These are phyloP conservation scores for Taxillus chinensis DNA, from an alignment of 164 flowering plant genomes.

Conservation along the genomic window DNA sequence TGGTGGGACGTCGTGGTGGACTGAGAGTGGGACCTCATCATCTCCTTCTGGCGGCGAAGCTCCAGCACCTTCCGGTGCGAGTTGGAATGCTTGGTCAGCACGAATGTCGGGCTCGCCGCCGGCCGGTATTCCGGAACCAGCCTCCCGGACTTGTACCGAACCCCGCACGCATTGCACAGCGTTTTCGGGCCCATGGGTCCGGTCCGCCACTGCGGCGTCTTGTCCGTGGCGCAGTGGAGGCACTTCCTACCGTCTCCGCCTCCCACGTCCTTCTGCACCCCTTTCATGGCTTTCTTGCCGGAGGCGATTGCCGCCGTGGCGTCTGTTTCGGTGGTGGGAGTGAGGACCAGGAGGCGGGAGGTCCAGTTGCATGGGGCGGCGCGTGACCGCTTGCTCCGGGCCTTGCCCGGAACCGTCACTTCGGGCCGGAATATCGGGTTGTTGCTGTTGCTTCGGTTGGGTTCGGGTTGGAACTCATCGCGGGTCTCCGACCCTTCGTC, in stretches of 20 bases:
- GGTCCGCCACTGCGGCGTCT: constrained; percentile 51
- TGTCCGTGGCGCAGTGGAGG: constrained; percentile 40
- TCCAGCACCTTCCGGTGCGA: constrained; percentile 50
- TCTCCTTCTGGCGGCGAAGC: constrained; percentile 48
- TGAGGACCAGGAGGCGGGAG: constrained; percentile 41
- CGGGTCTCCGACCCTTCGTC: constrained; percentile 19
- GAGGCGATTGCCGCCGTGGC: constrained; percentile 6
- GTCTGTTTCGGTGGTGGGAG: constrained; percentile 13
- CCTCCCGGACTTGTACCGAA: constrained; percentile 37
- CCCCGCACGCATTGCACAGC: constrained; percentile 46
- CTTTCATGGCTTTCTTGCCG: constrained; percentile 21
- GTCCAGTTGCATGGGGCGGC: constrained; percentile 55
- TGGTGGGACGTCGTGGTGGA: constrained; percentile 6
- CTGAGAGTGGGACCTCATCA: constrained; percentile 18
- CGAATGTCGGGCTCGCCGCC: constrained; percentile 43
- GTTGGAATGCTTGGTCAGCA: constrained; percentile 38
- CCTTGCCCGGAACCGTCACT: constrained; percentile 40
- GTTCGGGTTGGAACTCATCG: constrained; percentile 13
- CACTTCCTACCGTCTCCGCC: constrained; percentile 27
- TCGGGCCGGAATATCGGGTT: constrained; percentile 28
- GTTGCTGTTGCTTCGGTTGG: background rate
- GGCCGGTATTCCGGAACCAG: constrained; percentile 46
- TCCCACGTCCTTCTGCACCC: background rate
- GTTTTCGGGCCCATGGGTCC: constrained; percentile 55
- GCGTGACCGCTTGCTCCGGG: constrained; percentile 59